Evolutionary conservation across 768 basidiomycete genomes (phyloP).

Genomic region (Agrocybe pediades): DNA sequence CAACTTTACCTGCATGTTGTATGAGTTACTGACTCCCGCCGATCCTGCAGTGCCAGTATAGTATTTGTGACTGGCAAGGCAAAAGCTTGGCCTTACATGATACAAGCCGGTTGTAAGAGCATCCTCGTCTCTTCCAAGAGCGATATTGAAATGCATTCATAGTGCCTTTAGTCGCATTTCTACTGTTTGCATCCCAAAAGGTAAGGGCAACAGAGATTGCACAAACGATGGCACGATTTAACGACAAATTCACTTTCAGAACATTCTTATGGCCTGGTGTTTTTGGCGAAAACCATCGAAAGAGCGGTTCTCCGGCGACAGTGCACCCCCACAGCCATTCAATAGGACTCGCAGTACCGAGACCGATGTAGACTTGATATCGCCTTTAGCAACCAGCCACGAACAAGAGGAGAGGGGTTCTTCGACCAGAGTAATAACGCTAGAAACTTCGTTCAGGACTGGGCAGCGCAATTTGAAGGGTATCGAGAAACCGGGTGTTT

Average conservation of each 20-base stretch:
- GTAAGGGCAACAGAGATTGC: slow-evolving; percentile 25
- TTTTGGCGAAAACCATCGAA: slow-evolving; percentile 23
- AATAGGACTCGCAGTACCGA: neutral
- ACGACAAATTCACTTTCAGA: slow-evolving; percentile 33
- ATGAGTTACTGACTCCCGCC: neutral
- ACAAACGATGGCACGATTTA: neutral
- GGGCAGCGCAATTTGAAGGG: too few species aligned
- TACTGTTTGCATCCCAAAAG: slow-evolving; percentile 53
- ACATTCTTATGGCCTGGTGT: slow-evolving; percentile 37
- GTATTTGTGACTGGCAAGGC: slow-evolving; percentile 33
- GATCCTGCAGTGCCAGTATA: slow-evolving; percentile 41
- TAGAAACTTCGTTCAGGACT: too few species aligned
- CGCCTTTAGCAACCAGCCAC: neutral
- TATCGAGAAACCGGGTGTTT: neutral
- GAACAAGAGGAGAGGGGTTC: neutral
- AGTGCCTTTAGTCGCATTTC: slow-evolving; percentile 52
- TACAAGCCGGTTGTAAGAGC: slow-evolving; percentile 49
- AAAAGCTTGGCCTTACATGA: slow-evolving; percentile 42
- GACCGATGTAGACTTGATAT: neutral
- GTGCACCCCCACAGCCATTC: slow-evolving; percentile 1
- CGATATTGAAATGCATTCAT: neutral
- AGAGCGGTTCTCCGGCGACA: slow-evolving; percentile 4
- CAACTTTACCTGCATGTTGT: neutral
- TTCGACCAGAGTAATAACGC: too few species aligned
- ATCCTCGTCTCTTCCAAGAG: slow-evolving; percentile 4